Evolutionary conservation across 768 basidiomycete genomes (phyloP).

Genomic region (Mycena venus): DNA sequence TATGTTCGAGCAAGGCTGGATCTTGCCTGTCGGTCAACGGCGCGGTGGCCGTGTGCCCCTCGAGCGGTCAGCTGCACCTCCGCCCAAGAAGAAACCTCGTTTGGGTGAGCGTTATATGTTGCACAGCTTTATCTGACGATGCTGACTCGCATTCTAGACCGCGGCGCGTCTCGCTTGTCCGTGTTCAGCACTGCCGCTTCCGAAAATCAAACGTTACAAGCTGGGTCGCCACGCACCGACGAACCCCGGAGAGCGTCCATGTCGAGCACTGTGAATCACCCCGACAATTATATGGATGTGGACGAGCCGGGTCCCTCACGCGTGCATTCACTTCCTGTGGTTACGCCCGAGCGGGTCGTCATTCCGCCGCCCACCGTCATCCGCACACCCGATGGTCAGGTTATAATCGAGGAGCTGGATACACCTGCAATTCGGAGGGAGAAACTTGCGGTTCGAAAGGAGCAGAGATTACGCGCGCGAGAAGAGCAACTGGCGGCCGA

Average conservation of each 20-base stretch:
- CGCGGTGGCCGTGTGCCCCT: constrained; percentile 68
- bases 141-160: constrained; percentile 40
- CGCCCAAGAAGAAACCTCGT: constrained; percentile 69
- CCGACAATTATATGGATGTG: constrained; percentile 37
- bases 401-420: constrained; percentile 80
- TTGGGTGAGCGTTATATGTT: constrained; percentile 48
- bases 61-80: constrained; percentile 60
- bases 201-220: constrained; percentile 57
- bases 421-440: constrained; percentile 76
- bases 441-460: constrained; percentile 65
- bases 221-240: constrained; percentile 37
- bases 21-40: constrained; percentile 80
- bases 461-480: background rate
- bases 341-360: constrained; percentile 27
- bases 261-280: constrained; percentile 28
- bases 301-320: constrained; percentile 28
- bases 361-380: constrained; percentile 41
- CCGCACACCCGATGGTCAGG: constrained; percentile 56
- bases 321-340: constrained; percentile 16
- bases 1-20: constrained; percentile 91
- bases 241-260: constrained; percentile 36
- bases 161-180: constrained; percentile 57
- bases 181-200: constrained; percentile 60
- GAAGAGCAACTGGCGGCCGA: constrained; percentile 43
- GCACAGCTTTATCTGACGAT: background rate